Evolutionary conservation across 2,329 filamentous ascomycete genomes (phyloP), one percentile per base, ranked within the genome.

Genomic region (Niveomyces coronatus): DNA sequence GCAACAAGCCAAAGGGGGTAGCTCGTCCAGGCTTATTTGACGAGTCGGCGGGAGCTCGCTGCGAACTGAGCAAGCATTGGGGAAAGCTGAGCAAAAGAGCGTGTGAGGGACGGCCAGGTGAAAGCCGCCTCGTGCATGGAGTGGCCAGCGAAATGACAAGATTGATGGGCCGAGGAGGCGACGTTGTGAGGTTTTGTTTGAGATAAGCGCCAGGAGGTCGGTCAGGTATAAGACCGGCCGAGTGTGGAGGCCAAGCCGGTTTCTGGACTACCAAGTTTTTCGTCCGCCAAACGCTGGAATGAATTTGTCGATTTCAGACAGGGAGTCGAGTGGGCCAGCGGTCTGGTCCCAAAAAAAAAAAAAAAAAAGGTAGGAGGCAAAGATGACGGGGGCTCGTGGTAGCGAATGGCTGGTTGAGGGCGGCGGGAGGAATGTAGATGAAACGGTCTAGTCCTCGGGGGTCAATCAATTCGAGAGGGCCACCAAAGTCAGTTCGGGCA

Each of bases 161-260:
- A 31, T 20, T 29, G 22, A 11, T 14, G 47, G 47, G 43, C 37
- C 50, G 52, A 51, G 26, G 33, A 17, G 23, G 27, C 39, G 22
- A 34, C 27, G 24, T 31, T 16, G 28, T 18, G 10, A 30, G 31
- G 35, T 9, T 28, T 27, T 9, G 24, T 31, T 31, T 20, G 35
- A 28, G 31, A 22, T 35, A 35, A 35, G 31, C 28, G 33, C 32
- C 27, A 35, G 33, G 32, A 40, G n/a, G 38, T 28, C 24, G 31
- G 27, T 16, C 3, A 24, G 16, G 15, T 10, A 20, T 18, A 31
- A 23, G 20, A 30, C n/a, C n/a, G n/a, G 26, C 24, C 26, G 31
- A 14, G 8, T 17, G 10, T 4, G n/a, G 6, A 30, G 17, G n/a
- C 16, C 27, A 24, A 30, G 28, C 28, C 14, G 10, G 26, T 28